phyloP scores from a whole-genome alignment of 331 rosid genomes.

The Malus hybrid region DNA sequence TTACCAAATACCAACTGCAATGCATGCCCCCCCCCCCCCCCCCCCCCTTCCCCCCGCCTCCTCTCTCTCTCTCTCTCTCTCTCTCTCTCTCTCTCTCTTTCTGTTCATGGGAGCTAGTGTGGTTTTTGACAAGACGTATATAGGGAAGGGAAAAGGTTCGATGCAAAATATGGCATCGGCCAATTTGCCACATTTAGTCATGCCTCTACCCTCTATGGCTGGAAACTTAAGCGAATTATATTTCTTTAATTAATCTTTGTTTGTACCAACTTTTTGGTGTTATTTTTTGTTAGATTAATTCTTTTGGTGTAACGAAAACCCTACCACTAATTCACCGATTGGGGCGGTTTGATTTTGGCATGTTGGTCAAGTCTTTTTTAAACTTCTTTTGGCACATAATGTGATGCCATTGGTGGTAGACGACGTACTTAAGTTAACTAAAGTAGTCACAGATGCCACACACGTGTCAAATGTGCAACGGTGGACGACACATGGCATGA shows the following conservation, averaged over 20 bases:
- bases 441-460: slow-evolving; percentile 18
- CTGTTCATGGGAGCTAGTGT: slow-evolving; percentile 9
- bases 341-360: slow-evolving; percentile 33
- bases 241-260: slow-evolving; percentile 1
- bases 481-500: slow-evolving; percentile 14
- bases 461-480: slow-evolving; percentile 14
- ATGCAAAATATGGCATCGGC: slow-evolving; percentile 26
- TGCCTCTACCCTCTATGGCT: neutral
- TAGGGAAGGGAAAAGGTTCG: neutral
- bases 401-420: slow-evolving; percentile 12
- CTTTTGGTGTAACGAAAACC: slow-evolving; percentile 3
- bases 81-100: neutral
- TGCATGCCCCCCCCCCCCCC: neutral
- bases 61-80: neutral
- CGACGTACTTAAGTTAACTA: neutral
- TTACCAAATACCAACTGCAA: neutral
- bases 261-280: slow-evolving; percentile 11
- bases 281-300: slow-evolving; percentile 6
- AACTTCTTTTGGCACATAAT: neutral
- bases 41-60: neutral
- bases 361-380: neutral
- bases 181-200: slow-evolving; percentile 32
- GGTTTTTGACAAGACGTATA: slow-evolving; percentile 25
- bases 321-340: slow-evolving; percentile 19
- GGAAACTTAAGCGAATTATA: slow-evolving; percentile 11